A percentile compares a stretch with the other conserved stretches of the same genome.
Conservation (phyloP, 108 stramenopile genomes). For the Pelagomonas calceolata region DNA sequence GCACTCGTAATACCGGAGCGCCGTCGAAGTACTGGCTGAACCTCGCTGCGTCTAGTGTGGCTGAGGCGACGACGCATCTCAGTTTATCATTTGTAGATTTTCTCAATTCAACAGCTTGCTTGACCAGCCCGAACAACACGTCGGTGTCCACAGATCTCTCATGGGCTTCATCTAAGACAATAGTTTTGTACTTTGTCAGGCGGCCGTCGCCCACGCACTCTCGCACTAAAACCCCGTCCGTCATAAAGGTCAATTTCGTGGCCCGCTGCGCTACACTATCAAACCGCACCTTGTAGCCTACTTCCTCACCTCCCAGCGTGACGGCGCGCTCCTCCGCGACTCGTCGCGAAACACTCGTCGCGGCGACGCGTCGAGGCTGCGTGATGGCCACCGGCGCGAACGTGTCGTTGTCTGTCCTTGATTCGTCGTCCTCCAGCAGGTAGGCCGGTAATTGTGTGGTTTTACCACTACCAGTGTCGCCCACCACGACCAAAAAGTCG, state of each 20-base stretch:
- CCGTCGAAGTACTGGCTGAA: slow-evolving; percentile 29
- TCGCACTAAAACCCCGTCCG: slow-evolving; percentile 81
- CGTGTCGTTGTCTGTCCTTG: background rate
- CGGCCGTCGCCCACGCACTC: slow-evolving; percentile 75
- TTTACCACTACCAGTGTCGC: slow-evolving; percentile 48
- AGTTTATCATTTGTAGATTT: background rate
- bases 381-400: slow-evolving; percentile 60
- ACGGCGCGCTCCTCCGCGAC: slow-evolving; percentile 56
- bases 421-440: slow-evolving; percentile 38
- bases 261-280: slow-evolving; percentile 38
- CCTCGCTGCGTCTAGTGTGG: slow-evolving; percentile 29
- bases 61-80: slow-evolving; percentile 27
- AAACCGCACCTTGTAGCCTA: slow-evolving; percentile 74
- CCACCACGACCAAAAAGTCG: slow-evolving; percentile 35
- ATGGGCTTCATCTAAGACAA: slow-evolving; percentile 93
- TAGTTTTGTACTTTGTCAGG: slow-evolving; percentile 66
- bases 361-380: slow-evolving; percentile 82
- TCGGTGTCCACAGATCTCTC: slow-evolving; percentile 82
- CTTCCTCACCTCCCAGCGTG: slow-evolving; percentile 24
- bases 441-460: slow-evolving; percentile 52
- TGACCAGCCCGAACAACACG: slow-evolving; percentile 71
- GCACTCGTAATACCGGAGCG: slow-evolving; percentile 26
- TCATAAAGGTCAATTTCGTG: slow-evolving; percentile 63
- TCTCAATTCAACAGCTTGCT: slow-evolving; percentile 14
- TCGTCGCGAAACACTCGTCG: slow-evolving; percentile 64